Evolutionary conservation across 1,284 basidiomycete species (phyloP), one percentile per base, ranked within the genome.

Genomic region (Lentinula novae-zelandiae): DNA sequence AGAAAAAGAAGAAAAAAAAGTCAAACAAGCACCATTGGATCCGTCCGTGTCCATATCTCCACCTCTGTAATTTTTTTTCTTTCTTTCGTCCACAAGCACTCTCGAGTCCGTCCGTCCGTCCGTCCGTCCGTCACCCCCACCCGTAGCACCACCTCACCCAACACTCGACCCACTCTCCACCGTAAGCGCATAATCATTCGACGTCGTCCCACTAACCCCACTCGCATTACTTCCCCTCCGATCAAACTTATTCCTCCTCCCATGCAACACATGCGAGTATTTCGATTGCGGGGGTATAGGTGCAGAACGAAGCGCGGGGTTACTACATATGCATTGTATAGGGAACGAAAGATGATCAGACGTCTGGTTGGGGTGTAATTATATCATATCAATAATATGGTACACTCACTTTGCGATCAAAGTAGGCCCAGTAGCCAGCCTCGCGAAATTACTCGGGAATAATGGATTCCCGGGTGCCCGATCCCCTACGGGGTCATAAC

Each of bases 361-460:
- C 34, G 34, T 31, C 51, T 3, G 27, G 22, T 22, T 0, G 27
- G 27, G 22, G 22, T 22, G 1, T 17, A 17, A 17, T 33, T 49
- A 27, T 0, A 51, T 48, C 22, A 10, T 54, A 44, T 42, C 7
- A 58, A 31, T 12, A 42, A 40, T 60, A 50, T 64, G 20, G 22
- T 31, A 58, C 12, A 68, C 79, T 65, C 66, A 86, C 85, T 81
- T 83, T 20, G 80, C 78, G 15, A 75, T 72, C 66, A 89, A 71
- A 12, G 85, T 86, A 40, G 86, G 86, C 31, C 78, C 79, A 20
- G 78, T 65, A 31, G 82, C 79, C 63, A 90, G 72, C 60, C 81
- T 78, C 44, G 87, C 82, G 71, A 90, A 90, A 69, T 79, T 83
- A 62, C 78, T 85, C 9, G 84, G 86, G 72, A 90, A 90, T 10